phyloP scores from a whole-genome alignment of 106 monocot genomes.

The Dactylorhiza incarnata region DNA sequence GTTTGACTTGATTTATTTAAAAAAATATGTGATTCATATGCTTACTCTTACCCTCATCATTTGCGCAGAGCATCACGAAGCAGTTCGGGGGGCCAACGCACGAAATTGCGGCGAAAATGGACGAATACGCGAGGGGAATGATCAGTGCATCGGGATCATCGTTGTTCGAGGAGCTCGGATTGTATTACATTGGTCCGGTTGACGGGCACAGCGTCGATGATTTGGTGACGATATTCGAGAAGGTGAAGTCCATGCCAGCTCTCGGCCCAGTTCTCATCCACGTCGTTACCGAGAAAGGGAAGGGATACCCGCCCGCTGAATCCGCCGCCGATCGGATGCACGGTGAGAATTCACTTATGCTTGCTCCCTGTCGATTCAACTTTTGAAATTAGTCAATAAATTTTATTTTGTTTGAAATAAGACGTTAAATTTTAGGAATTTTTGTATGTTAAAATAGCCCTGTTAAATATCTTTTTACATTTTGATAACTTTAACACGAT shows the following conservation, averaged over 20 bases:
- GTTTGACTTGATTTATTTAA: not conserved
- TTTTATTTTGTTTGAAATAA: too few species aligned
- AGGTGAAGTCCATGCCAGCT: conserved; percentile 65
- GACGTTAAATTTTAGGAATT: too few species aligned
- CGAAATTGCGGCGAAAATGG: conserved; percentile 68
- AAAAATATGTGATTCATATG: not conserved
- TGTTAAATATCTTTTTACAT: too few species aligned
- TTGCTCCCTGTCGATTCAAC: not conserved
- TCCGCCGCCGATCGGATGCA: conserved; percentile 73
- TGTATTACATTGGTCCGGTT: conserved; percentile 84
- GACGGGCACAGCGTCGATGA: conserved; percentile 76
- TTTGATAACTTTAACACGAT: too few species aligned
- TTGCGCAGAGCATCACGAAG: conserved; percentile 45
- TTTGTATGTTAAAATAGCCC: too few species aligned
- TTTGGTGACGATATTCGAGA: conserved; percentile 55
- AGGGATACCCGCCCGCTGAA: conserved; percentile 81
- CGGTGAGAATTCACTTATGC: conserved; percentile 19
- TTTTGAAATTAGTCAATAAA: not conserved
- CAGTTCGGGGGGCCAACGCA: conserved; percentile 54
- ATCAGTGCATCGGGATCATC: conserved; percentile 43
- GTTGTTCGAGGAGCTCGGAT: conserved; percentile 75
- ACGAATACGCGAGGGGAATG: conserved; percentile 75
- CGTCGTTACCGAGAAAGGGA: conserved; percentile 81
- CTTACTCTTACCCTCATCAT: not conserved
- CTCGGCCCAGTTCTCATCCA: conserved; percentile 87